These are phyloP conservation scores for Kuraishia ogatae DNA, from an alignment of 805 yeast genomes.

Conservation along the genomic window DNA sequence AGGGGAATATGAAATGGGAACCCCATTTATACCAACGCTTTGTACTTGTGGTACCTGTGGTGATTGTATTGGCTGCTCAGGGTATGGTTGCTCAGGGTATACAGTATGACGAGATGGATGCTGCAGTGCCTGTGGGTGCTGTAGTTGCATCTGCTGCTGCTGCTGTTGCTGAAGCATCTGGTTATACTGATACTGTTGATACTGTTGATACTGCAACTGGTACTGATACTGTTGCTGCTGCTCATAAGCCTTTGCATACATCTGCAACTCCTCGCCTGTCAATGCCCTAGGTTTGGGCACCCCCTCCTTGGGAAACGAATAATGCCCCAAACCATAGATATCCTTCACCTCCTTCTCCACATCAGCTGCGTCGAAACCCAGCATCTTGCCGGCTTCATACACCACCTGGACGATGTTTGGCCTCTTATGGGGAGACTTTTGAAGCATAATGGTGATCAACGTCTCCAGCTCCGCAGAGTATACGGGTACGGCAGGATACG, in stretches of 20 bases:
- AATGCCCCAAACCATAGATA: slow-evolving; percentile 27
- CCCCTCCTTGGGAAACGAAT: slow-evolving; percentile 12
- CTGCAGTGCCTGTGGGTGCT: neutral
- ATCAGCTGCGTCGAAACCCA: slow-evolving; percentile 34
- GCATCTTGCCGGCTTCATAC: slow-evolving; percentile 50
- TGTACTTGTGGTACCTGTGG: no score
- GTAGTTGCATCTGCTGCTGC: neutral
- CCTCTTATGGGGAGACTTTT: slow-evolving; percentile 72
- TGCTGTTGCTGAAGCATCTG: slow-evolving; percentile 4
- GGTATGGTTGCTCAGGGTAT: neutral
- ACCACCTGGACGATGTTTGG: slow-evolving; percentile 84
- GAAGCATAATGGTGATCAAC: slow-evolving; percentile 69
- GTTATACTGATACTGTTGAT: slow-evolving; percentile 7
- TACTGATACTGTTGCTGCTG: slow-evolving; percentile 13
- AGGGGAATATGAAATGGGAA: neutral
- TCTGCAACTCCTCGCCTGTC: slow-evolving; percentile 12
- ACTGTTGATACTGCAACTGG: slow-evolving; percentile 7
- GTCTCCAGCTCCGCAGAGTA: slow-evolving; percentile 68
- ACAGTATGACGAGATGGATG: neutral
- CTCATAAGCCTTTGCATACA: slow-evolving; percentile 6
- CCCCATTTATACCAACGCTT: neutral
- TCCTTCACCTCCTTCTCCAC: slow-evolving; percentile 25
- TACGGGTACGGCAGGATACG: slow-evolving; percentile 61
- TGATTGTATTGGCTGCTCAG: neutral
- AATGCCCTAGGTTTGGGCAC: slow-evolving; percentile 7